Conservation (phyloP, 495 filamentous ascomycete species). For the Polyplosphaeria fusca region DNA sequence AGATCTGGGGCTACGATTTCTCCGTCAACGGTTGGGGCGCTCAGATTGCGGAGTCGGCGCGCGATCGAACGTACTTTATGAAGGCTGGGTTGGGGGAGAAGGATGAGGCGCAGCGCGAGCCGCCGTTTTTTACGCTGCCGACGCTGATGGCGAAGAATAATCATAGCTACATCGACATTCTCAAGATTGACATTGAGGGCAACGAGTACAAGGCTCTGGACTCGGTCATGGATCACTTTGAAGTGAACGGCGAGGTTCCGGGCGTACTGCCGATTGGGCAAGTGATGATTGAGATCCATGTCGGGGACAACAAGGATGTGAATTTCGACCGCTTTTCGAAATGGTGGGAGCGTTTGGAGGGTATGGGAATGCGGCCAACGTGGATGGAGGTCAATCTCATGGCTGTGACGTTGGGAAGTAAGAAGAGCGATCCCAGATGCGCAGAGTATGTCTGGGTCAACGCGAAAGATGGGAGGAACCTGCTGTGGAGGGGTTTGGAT, state of each 20-base stretch:
- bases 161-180: constrained; percentile 39
- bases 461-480: no score
- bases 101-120: constrained; percentile 15
- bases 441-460: no score
- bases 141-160: constrained; percentile 37
- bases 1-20: constrained; percentile 39
- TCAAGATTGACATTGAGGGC: constrained; percentile 41
- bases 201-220: constrained; percentile 36
- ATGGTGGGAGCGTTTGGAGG: no score
- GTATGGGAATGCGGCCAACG: no score
- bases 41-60: constrained; percentile 23
- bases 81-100: constrained; percentile 28
- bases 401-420: no score
- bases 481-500: no score
- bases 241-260: not conserved
- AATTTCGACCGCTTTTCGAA: no score
- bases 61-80: constrained; percentile 15
- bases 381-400: no score
- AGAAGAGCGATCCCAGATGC: no score
- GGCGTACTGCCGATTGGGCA: constrained; percentile 36
- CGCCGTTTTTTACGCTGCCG: constrained; percentile 34
- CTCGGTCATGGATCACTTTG: constrained; percentile 28
- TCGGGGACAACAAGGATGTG: constrained; percentile 22
- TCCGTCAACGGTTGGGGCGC: constrained; percentile 31
- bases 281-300: constrained; percentile 38